These are phyloP conservation scores for Aspergillus mulundensis DNA, from an alignment of 495 filamentous ascomycete genomes.

Conservation along the genomic window DNA sequence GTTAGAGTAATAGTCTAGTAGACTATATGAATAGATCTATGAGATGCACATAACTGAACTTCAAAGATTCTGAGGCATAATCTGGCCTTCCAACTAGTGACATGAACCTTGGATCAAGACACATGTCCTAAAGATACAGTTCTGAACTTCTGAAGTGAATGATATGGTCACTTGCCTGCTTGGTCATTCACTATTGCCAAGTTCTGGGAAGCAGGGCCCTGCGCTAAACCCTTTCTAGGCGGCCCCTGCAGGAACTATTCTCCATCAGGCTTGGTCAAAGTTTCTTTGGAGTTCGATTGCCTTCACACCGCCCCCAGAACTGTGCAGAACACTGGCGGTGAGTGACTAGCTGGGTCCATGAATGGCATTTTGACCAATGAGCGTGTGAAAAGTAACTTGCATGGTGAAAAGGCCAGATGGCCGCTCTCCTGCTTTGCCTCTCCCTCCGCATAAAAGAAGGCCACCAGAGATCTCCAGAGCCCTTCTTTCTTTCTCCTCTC, in stretches of 20 bases:
- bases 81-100: background rate
- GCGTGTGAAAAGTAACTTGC: constrained; percentile 37
- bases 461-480: constrained; percentile 14
- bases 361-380: constrained; percentile 31
- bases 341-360: constrained; percentile 17
- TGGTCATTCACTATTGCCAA: too few relatives aligned
- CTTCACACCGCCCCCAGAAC: constrained; percentile 7
- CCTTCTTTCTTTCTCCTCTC: constrained; percentile 8
- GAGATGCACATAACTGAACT: background rate
- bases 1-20: constrained; percentile 56
- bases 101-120: too few relatives aligned
- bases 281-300: constrained; percentile 29
- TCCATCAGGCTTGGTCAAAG: background rate
- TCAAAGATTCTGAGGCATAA: too few relatives aligned
- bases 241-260: constrained; percentile 7
- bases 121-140: too few relatives aligned
- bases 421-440: constrained; percentile 32
- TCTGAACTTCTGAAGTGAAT: too few relatives aligned
- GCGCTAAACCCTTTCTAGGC: constrained; percentile 1
- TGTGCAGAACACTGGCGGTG: constrained; percentile 27
- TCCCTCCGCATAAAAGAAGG: constrained; percentile 24
- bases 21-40: constrained; percentile 43
- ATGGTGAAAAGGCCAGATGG: constrained; percentile 47
- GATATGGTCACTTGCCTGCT: too few relatives aligned
- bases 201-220: too few relatives aligned